A percentile compares a stretch with the other conserved stretches of the same genome.
These are phyloP conservation scores for Histomonas meleagridis DNA, from an alignment of 208 protist species.

Conservation along the genomic window DNA sequence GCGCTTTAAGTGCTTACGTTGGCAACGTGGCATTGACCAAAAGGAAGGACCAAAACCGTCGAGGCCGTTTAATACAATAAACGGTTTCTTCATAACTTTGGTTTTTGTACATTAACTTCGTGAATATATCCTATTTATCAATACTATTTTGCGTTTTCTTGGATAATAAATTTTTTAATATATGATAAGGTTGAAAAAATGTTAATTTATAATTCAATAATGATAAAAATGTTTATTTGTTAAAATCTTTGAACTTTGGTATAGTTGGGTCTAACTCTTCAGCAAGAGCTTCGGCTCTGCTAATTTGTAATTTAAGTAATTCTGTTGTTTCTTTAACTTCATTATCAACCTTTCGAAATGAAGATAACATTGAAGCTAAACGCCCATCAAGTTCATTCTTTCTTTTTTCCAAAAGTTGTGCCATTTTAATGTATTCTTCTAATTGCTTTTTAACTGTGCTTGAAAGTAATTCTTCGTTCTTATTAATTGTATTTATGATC, in stretches of 20 bases:
- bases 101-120: no score
- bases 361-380: background rate
- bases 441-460: background rate
- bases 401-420: background rate
- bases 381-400: background rate
- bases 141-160: no score
- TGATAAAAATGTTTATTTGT: no score
- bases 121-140: no score
- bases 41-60: no score
- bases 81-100: no score
- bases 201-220: no score
- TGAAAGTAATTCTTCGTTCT: background rate
- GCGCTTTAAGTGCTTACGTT: background rate
- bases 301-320: background rate
- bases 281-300: background rate
- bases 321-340: slow-evolving; percentile 21
- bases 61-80: no score
- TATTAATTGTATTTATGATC: background rate
- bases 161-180: no score
- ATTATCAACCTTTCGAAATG: background rate
- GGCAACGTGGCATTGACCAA: background rate
- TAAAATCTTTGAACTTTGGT: background rate
- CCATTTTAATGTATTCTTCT: background rate
- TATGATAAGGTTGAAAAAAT: no score
- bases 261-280: background rate